Base-by-base conservation (phyloP, 768 basidiomycete species). In the Xerocomellus amylosporus region DNA sequence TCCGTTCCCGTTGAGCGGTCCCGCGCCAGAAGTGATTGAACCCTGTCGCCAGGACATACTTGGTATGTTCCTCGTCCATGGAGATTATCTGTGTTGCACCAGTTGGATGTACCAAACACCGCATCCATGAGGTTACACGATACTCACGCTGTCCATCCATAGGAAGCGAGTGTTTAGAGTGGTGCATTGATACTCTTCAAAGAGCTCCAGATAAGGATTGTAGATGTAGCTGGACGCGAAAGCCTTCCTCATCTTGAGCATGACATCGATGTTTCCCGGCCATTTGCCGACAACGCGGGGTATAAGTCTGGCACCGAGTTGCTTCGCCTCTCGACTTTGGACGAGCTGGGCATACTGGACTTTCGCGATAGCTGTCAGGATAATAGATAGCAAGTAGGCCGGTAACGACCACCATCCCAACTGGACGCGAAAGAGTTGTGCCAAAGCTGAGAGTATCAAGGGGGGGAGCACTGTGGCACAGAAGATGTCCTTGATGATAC, bases 231-330 rank as follows among this genome's bases (percentile, higher is more conserved):
- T 77, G 20, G 77, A 81, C 58, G 80, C 77, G 66, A 82, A 79
- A 0, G 80, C 79, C 20, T 72, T 72, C 60, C 79, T 75, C 74
- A 85, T 79, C 50, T 70, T 73, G 44, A 87, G 63, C 53, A 87
- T 75, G 45, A 89, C 67, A 61, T 90, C 88, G 60, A 89, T 71
- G 64, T 89, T 89, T n/a, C 88, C 88, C 4, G 86, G 87, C 85
- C 85, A 87, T 72, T 79, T 84, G 8, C 87, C 87, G 17, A 78
- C 72, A 15, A 88, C 81, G 19, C 76, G 71, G 4, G 84, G 84
- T 45, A 86, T 80, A 2, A 69, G 74, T 55, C 73, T 72, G 7
- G 83, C 84, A 6, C 79, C 78, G 14, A 84, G 67, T 31, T 72
- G 75, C 12, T 64, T 63, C 0, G 82, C 82, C 42, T 84, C 75